Evolutionary conservation across 2,329 filamentous ascomycete species (phyloP).

Genomic region (Alternaria burnsii): DNA sequence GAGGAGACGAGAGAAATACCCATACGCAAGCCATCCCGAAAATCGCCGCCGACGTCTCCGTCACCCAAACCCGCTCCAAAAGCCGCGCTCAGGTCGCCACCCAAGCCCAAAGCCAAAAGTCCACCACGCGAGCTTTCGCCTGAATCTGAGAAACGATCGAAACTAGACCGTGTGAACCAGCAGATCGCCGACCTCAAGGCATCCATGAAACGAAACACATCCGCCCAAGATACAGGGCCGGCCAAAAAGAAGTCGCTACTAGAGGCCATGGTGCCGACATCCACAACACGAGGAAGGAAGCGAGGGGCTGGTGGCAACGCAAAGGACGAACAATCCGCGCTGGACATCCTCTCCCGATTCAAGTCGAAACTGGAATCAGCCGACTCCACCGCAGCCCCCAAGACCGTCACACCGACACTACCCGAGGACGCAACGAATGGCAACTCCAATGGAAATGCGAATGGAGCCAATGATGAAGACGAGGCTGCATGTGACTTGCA

Average conservation of each 20-base stretch:
- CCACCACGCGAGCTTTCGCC: slow-evolving; percentile 52
- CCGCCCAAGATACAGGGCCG: slow-evolving; percentile 42
- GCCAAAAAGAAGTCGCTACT: slow-evolving; percentile 67
- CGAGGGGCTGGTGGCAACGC: slow-evolving; percentile 66
- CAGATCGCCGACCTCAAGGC: slow-evolving; percentile 83
- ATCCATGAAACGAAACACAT: slow-evolving; percentile 74
- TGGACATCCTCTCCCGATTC: slow-evolving; percentile 81
- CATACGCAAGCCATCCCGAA: slow-evolving; percentile 41
- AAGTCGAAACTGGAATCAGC: slow-evolving; percentile 71
- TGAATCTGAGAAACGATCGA: slow-evolving; percentile 49
- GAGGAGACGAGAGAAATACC: slow-evolving; percentile 40
- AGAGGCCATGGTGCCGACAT: slow-evolving; percentile 77
- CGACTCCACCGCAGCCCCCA: slow-evolving; percentile 46
- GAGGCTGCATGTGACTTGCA: slow-evolving; percentile 83
- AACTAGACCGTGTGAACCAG: slow-evolving; percentile 75
- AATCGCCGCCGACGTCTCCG: slow-evolving; percentile 36
- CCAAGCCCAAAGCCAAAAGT: slow-evolving; percentile 27
- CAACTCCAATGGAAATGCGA: slow-evolving; percentile 2
- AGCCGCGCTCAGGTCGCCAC: slow-evolving; percentile 22
- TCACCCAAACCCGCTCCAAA: slow-evolving; percentile 31
- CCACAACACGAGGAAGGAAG: slow-evolving; percentile 75
- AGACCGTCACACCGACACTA: slow-evolving; percentile 39
- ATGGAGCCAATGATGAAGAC: slow-evolving; percentile 39
- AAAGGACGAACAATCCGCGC: slow-evolving; percentile 59
- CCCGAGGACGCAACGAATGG: slow-evolving; percentile 29